Percentiles rank a stretch among this genome's conserved stretches.
Evolutionary conservation across 495 filamentous ascomycete species (phyloP).

Genomic region (Hypoxylon fragiforme): DNA sequence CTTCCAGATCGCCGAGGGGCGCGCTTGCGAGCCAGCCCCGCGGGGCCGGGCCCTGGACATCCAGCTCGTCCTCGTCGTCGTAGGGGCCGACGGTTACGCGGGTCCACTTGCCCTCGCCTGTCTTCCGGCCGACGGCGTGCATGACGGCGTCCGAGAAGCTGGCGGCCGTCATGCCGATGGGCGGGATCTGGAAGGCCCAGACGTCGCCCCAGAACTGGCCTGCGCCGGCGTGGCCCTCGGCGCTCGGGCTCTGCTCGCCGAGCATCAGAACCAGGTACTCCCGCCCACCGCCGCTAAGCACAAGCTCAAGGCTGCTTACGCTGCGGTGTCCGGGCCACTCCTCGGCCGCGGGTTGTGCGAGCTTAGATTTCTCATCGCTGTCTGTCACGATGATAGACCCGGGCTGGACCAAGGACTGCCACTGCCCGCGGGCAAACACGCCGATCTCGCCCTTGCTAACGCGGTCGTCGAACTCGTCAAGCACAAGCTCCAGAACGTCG

Average conservation of each 20-base stretch:
- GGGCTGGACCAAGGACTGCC: conserved; percentile 42
- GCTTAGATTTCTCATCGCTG: conserved; percentile 29
- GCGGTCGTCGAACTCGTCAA: conserved; percentile 54
- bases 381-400: conserved; percentile 24
- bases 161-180: conserved; percentile 54
- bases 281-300: conserved; percentile 55
- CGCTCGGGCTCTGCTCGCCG: conserved; percentile 66
- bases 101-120: conserved; percentile 56
- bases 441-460: conserved; percentile 44
- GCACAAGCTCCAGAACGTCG: conserved; percentile 60
- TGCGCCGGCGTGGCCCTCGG: conserved; percentile 64
- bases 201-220: conserved; percentile 72
- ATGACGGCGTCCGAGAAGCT: conserved; percentile 58
- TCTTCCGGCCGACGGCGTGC: conserved; percentile 54
- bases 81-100: conserved; percentile 45
- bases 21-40: conserved; percentile 55
- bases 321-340: conserved; percentile 49
- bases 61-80: conserved; percentile 50
- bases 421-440: conserved; percentile 40
- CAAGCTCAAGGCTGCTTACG: conserved; percentile 50
- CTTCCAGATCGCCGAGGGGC: conserved; percentile 52
- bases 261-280: conserved; percentile 67
- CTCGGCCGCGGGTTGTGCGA: conserved; percentile 24
- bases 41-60: conserved; percentile 45
- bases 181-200: conserved; percentile 70